Evolutionary conservation across 495 filamentous ascomycete genomes (phyloP).

Genomic region (Clohesyomyces aquaticus): DNA sequence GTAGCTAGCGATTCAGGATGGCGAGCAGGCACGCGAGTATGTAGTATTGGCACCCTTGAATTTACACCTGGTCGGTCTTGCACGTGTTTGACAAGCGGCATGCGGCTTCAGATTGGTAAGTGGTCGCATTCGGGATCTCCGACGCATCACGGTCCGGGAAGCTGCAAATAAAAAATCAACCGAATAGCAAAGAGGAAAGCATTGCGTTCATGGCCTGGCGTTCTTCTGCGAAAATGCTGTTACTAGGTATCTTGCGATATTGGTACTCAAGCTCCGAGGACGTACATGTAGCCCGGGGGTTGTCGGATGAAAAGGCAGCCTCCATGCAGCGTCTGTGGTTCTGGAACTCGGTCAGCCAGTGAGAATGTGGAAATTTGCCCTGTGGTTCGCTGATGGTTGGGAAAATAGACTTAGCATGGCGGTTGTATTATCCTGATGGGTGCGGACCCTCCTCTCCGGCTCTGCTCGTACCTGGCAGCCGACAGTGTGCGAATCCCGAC

Average conservation of each 20-base stretch:
- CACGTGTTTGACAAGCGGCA: slow-evolving; percentile 1
- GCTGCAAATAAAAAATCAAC: neutral
- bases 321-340: slow-evolving; percentile 14
- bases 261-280: slow-evolving; percentile 19
- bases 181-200: neutral
- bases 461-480: slow-evolving; percentile 26
- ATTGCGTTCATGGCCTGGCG: neutral
- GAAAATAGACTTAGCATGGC: slow-evolving; percentile 32
- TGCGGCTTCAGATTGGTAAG: slow-evolving; percentile 3
- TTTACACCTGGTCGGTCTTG: neutral
- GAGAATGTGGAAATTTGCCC: slow-evolving; percentile 14
- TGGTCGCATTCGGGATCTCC: slow-evolving; percentile 13
- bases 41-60: slow-evolving; percentile 1
- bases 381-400: slow-evolving; percentile 33
- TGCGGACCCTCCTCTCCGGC: slow-evolving; percentile 36
- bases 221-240: slow-evolving; percentile 4
- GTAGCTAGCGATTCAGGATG: slow-evolving; percentile 6
- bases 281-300: neutral
- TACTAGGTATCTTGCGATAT: slow-evolving; percentile 18
- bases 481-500: slow-evolving; percentile 17
- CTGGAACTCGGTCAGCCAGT: slow-evolving; percentile 27
- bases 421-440: slow-evolving; percentile 32
- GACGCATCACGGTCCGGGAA: slow-evolving; percentile 15
- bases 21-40: neutral
- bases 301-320: neutral